These are phyloP conservation scores for Russula griseocarnosa DNA, from an alignment of 768 basidiomycete species.

Conservation along the genomic window DNA sequence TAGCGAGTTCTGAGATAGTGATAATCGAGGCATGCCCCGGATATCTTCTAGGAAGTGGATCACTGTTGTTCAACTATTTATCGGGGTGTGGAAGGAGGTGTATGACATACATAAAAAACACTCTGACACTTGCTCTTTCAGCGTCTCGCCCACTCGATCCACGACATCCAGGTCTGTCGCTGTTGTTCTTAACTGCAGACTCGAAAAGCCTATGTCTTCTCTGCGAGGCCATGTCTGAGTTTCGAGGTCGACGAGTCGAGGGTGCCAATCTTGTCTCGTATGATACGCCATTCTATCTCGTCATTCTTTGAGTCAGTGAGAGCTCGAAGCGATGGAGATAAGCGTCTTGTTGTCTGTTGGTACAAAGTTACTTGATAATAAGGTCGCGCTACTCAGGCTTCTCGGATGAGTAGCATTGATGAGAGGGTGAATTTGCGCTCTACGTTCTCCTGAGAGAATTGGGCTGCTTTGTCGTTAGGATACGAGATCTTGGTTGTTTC, in stretches of 20 bases:
- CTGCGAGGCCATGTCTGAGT: conserved; percentile 80
- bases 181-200: conserved; percentile 83
- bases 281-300: conserved; percentile 92
- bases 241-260: conserved; percentile 85
- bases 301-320: conserved; percentile 92
- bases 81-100: conserved; percentile 29
- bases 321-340: conserved; percentile 79
- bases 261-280: conserved; percentile 84
- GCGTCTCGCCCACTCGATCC: conserved; percentile 88
- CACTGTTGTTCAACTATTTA: conserved; percentile 28
- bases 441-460: conserved; percentile 77
- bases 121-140: conserved; percentile 93
- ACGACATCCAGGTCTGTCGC: conserved; percentile 90
- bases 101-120: conserved; percentile 74
- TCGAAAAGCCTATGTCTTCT: conserved; percentile 81
- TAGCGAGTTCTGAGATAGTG: conserved; percentile 87
- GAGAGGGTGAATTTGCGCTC: conserved; percentile 88
- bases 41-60: conserved; percentile 91
- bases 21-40: conserved; percentile 81
- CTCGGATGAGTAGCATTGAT: conserved; percentile 88
- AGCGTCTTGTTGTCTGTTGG: conserved; percentile 80
- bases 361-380: conserved; percentile 88
- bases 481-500: neutral
- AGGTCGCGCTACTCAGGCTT: conserved; percentile 94
- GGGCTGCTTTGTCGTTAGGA: conserved; percentile 38